Evolutionary conservation across 2,329 filamentous ascomycete genomes (phyloP), one percentile per base, ranked within the genome.

Genomic region (Talaromyces sp.): DNA sequence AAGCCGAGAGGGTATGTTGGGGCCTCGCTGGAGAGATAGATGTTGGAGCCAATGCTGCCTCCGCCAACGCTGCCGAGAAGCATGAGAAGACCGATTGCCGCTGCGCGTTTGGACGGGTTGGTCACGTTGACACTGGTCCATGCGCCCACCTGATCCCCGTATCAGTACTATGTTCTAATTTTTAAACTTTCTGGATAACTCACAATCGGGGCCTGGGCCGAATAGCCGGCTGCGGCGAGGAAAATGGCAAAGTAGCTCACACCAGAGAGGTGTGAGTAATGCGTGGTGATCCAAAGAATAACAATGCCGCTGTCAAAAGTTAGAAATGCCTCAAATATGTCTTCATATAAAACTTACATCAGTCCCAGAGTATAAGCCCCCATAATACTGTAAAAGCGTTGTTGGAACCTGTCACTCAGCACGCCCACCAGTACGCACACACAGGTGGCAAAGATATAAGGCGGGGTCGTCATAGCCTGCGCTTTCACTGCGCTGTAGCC

Each of bases 1-100:
- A 91, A 91, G 1, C 89, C 89, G 59, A 90, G 89, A 62, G 79
- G 85, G 68, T 86, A 91, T 61, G 90, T 74, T 0, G 89, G 89
- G 0, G 68, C 83, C 68, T 91, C 88, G 65, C 76, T 83, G 0
- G 83, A 82, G 18, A 90, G 68, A 73, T 88, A 89, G 1, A 79
- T 81, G 87, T 87, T 89, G 0, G 85, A 88, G 0, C 84, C 82
- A 61, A 89, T 81, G 34, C 90, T 72, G 0, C 88, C 89, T 9
- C 52, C 52, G 2, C 89, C 89, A n/a, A 91, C 70, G 60, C 90
- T 91, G 30, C 88, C 89, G 16, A 55, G 52, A 4, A 55, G 52
- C 52, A 55, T 55, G 28, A 55, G 28, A 18, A 55, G 52, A 7
- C 36, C 56, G 27, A 57, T 57, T 4, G 36, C 56, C 30, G 42